These are phyloP conservation scores for Silene conica DNA, from an alignment of 148 eudicot species.

Conservation along the genomic window DNA sequence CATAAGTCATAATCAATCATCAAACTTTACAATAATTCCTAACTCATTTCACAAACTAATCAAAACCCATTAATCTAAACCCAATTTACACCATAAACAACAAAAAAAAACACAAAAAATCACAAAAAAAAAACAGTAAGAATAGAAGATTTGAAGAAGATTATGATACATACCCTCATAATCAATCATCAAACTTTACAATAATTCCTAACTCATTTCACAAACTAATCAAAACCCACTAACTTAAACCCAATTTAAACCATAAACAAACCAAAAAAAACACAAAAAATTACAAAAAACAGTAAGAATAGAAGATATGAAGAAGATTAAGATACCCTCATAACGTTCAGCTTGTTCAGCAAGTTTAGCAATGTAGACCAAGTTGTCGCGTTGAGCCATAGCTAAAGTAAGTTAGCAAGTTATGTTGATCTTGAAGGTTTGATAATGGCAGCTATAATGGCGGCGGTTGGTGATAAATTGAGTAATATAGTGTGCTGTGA, in stretches of 20 bases:
- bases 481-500: background rate
- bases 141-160: background rate
- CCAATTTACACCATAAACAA: background rate
- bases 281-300: background rate
- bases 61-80: too few species aligned
- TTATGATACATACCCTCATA: background rate
- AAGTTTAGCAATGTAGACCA: conserved; percentile 17
- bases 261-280: background rate
- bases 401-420: background rate
- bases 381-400: conserved; percentile 14
- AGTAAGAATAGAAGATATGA: background rate
- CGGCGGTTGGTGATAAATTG: background rate
- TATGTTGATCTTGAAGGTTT: background rate
- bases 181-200: background rate
- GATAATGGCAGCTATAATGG: background rate
- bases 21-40: background rate
- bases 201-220: background rate
- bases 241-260: background rate
- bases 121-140: background rate
- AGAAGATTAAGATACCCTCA: background rate
- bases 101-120: background rate
- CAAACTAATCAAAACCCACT: background rate
- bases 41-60: background rate
- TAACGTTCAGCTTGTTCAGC: conserved; percentile 22
- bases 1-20: background rate